Evolutionary conservation across 2,329 filamentous ascomycete genomes (phyloP).

Genomic region (Amauroascus niger): DNA sequence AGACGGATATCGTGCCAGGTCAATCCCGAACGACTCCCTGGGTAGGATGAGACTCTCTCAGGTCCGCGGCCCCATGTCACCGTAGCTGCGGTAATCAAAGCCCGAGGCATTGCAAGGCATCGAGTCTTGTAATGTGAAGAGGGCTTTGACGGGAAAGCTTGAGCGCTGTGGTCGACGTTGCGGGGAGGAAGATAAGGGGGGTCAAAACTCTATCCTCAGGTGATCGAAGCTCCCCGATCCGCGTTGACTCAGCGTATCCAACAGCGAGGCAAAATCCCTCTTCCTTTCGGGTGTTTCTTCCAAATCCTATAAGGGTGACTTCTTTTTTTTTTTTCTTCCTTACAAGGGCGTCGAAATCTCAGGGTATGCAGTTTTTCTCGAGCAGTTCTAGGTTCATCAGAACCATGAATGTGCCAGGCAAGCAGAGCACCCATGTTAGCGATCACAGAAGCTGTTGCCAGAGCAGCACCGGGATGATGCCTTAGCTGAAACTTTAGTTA

Average conservation of each 20-base stretch:
- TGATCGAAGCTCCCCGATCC: not conserved
- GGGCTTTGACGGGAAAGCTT: not conserved
- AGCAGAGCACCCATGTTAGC: not conserved
- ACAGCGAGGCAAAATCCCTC: not conserved
- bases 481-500: not conserved
- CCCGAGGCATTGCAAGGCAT: not conserved
- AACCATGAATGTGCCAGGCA: not conserved
- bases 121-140: not conserved
- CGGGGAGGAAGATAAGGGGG: not conserved
- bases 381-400: not conserved
- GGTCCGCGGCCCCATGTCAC: not conserved
- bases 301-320: not conserved
- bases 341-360: not conserved
- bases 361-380: not conserved
- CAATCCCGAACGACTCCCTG: not conserved
- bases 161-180: not conserved
- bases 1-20: not conserved
- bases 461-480: not conserved
- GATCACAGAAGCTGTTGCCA: not conserved
- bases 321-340: no score
- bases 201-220: slow-evolving; percentile 8
- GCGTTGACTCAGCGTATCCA: slow-evolving; percentile 4
- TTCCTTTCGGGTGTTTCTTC: not conserved
- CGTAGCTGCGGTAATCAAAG: not conserved
- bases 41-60: not conserved